A percentile compares a stretch with the other conserved stretches of the same genome.
Evolutionary conservation across 78 protist genomes (phyloP).

Genomic region (Dictyostelium brefeldianum): DNA sequence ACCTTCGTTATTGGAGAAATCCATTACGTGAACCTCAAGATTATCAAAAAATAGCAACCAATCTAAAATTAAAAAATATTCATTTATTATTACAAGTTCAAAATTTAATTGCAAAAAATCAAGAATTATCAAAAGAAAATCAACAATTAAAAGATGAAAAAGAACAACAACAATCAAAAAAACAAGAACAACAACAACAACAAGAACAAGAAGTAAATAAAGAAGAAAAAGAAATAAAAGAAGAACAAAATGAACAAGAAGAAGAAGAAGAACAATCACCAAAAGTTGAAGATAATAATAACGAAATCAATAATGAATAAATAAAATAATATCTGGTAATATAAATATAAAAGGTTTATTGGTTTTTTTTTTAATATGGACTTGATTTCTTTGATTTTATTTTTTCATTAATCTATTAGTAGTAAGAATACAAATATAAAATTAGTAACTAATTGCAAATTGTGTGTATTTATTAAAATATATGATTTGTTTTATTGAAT

Average conservation of each 20-base stretch:
- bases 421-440: not conserved
- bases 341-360: not conserved
- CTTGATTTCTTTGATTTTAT: not conserved
- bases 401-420: not conserved
- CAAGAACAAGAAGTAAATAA: not conserved
- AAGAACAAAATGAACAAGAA: not conserved
- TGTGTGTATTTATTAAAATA: not conserved
- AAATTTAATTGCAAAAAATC: not conserved
- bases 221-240: conserved; percentile 10
- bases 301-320: not conserved
- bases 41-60: conserved; percentile 30
- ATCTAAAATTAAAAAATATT: conserved; percentile 25
- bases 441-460: not conserved
- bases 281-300: not conserved
- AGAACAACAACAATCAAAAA: not conserved
- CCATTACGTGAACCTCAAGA: conserved; percentile 56
- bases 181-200: not conserved
- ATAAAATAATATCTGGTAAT: too few relatives aligned
- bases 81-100: conserved; percentile 4
- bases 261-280: not conserved
- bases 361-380: not conserved
- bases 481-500: not conserved
- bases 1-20: conserved; percentile 46
- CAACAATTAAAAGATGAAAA: not conserved
- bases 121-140: not conserved